These are phyloP conservation scores for Choanephora cucurbitarum DNA, from an alignment of 371 early-diverging fungal genomes.

Conservation along the genomic window DNA sequence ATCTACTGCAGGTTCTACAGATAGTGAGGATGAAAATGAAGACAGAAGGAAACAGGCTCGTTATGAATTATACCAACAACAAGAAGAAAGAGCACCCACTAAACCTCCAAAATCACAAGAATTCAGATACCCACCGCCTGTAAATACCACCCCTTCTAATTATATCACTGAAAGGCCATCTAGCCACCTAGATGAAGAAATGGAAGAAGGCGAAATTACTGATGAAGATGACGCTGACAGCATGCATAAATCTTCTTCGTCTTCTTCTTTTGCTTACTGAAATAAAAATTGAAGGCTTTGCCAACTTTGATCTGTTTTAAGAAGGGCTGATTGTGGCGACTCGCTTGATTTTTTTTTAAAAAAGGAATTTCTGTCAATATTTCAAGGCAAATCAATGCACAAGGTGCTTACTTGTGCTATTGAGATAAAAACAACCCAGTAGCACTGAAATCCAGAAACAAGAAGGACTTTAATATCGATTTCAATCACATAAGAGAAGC, in stretches of 20 bases:
- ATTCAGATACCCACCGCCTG: constrained; percentile 14
- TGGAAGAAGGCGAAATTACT: constrained; percentile 32
- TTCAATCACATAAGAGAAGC: no score
- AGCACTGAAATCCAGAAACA: no score
- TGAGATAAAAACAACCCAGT: no score
- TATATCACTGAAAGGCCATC: constrained; percentile 7
- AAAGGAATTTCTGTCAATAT: no score
- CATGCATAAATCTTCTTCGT: not conserved
- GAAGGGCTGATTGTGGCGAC: no score
- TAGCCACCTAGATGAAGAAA: constrained; percentile 17
- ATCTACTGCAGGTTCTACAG: constrained; percentile 17
- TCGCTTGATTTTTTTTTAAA: no score
- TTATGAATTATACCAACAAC: constrained; percentile 11
- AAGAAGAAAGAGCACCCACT: constrained; percentile 12
- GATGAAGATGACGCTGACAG: constrained; percentile 23
- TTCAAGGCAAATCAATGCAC: no score
- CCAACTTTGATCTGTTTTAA: no score
- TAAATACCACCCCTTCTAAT: constrained; percentile 1
- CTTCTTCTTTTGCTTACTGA: no score
- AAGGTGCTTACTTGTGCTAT: no score
- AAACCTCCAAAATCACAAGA: constrained; percentile 26
- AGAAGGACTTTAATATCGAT: no score
- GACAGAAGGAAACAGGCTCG: constrained; percentile 13
- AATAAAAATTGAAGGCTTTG: no score
- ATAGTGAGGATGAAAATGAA: constrained; percentile 22